phyloP scores from a whole-genome alignment of 2,329 filamentous ascomycete species.

The Xylariales sp. region DNA sequence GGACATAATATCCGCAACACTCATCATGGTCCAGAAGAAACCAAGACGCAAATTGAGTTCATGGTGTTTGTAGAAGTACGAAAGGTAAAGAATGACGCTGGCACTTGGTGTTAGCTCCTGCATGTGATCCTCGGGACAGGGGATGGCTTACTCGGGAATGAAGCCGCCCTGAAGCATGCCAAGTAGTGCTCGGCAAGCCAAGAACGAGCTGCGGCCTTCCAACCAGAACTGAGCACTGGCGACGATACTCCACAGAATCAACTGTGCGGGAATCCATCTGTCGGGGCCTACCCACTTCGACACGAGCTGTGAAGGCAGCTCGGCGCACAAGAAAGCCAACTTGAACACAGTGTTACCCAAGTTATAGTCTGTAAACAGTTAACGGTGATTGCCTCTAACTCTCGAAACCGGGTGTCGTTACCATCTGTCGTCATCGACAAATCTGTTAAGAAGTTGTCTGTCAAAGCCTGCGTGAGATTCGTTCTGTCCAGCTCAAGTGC shows the following conservation, averaged over 20 bases:
- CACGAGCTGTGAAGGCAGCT: slow-evolving; percentile 20
- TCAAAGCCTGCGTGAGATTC: slow-evolving; percentile 34
- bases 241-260: slow-evolving; percentile 29
- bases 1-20: slow-evolving; percentile 26
- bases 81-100: slow-evolving; percentile 25
- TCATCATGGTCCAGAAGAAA: slow-evolving; percentile 29
- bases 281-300: slow-evolving; percentile 20
- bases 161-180: slow-evolving; percentile 31
- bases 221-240: slow-evolving; percentile 28
- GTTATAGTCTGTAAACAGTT: slow-evolving; percentile 37
- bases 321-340: slow-evolving; percentile 35
- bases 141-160: slow-evolving; percentile 22
- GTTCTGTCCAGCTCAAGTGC: slow-evolving; percentile 45
- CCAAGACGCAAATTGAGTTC: slow-evolving; percentile 22
- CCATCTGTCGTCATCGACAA: slow-evolving; percentile 31
- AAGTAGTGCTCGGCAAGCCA: slow-evolving; percentile 25
- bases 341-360: slow-evolving; percentile 50
- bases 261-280: slow-evolving; percentile 28
- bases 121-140: not conserved
- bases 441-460: slow-evolving; percentile 29
- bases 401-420: no score
- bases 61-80: slow-evolving; percentile 10
- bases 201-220: slow-evolving; percentile 23
- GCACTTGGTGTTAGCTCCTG: slow-evolving; percentile 4
- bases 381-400: no score